Evolutionary conservation across 768 basidiomycete genomes (phyloP), one percentile per base, ranked within the genome.

Genomic region (Calvatia gigantea): DNA sequence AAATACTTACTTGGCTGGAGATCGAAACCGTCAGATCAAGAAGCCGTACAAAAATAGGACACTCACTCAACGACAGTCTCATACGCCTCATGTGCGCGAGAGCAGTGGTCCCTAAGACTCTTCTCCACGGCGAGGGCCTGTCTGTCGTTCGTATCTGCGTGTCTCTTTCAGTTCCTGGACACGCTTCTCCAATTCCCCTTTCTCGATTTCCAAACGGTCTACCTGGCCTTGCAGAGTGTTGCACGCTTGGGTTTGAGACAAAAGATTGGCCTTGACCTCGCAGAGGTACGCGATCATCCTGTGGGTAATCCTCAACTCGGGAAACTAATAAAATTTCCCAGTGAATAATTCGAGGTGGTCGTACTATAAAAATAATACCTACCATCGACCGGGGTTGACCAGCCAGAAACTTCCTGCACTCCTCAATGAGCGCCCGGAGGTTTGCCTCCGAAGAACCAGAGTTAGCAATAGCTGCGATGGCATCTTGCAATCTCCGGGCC

Each of bases 391-490:
- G 73, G 19, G 79, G 75, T 56, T 76, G 75, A 0, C 64, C 66
- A 32, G 72, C 67, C 56, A 84, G 70, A 58, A 83, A 85, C 1
- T 71, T 62, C 57, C 69, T 75, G 49, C 76, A 73, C 17, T 84
- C 80, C 8, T 76, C 73, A 52, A 84, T 81, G 29, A 84, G 67
- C 56, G 77, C 66, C 23, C 79, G 77, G 35, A 82, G 69, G 43
- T 73, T 69, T 21, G 74, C 61, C 63, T 84, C 77, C 3, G 81
- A 76, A 0, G 76, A 81, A 1, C 86, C 86, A 54, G 76, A 73
- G 51, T 79, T 77, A 39, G 83, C 77, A 51, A 87, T 74, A 15
- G 70, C 72, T 17, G 76, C 73, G 55, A 88, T 79, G 21, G 76
- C 73, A 48, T 77, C 70, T 48, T 83, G 80, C 5, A 89, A 70